Evolutionary conservation across 164 flowering plant genomes (phyloP), one percentile per base, ranked within the genome.

Genomic region (Vitis vinifera): DNA sequence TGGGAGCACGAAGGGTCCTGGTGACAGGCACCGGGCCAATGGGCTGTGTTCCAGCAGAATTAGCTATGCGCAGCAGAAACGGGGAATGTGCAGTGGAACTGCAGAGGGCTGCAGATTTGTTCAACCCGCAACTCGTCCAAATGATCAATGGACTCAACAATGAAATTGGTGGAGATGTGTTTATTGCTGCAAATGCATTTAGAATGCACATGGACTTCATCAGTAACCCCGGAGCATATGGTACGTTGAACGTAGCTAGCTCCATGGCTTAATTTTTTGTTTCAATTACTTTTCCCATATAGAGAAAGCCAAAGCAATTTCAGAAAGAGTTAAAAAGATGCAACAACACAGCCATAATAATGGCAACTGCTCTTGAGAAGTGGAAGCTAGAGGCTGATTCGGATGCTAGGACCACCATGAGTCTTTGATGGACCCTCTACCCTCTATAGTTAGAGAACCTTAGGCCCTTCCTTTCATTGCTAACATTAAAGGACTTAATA

Each of bases 21-120:
- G 87, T 81, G 73, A 81, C 87, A 0, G 84, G 85, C 0, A 77
- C 85, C 0, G 87, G 87, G 3, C 85, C 87, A 9, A 12, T 84
- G 67, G 87, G 87, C 0, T 84, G 87, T 55, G 85, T 77, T 1
- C 87, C 87, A 10, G 81, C 87, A 37, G 87, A 84, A 66, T 23
- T 76, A 53, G 87, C 87, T 0, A 63, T 59, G 71, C 50, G 76
- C 10, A 68, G 82, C 71, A 27, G 59, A 2, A 65, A 66, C 49
- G 92, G 92, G 1, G 68, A 77, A 37, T 88, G 92, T 68, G 73
- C 82, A 5, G 69, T 49, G 0, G 83, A 85, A 48, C 80, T 86
- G n/a, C 87, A 83, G 53, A 66, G 66, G 37, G 92, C 92, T 1
- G 85, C 90, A 1, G 29, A 30, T 4, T 68, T 88, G 72, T 88